Base-by-base conservation (phyloP, 106 monocot species). In the Platanthera zijinensis region DNA sequence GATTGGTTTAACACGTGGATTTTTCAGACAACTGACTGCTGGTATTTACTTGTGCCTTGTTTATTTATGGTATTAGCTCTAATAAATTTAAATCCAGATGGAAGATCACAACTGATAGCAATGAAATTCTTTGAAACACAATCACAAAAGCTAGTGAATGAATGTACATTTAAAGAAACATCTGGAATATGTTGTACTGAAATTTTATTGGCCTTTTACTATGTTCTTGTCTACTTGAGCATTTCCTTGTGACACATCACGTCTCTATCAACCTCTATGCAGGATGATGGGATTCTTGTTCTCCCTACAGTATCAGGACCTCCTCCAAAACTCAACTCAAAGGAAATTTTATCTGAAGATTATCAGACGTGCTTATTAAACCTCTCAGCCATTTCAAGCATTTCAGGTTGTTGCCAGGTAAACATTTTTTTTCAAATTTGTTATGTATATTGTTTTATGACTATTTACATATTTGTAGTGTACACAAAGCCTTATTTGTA, bases 331-430 rank as follows among this genome's bases (percentile, higher is more conserved):
- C 77, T 90, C 72, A 92, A 88, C 69, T 56, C 87, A 19, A 92
- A 85, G 72, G 94, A 99, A 71, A 71, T 87, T 50, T 67, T 83
- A 22, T 94, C 92, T 32, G 86, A 87, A 17, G 87, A 91, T 50
- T 92, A 88, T 82, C 90, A 63, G 56, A 72, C 22, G 50, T 71
- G 69, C 56, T 52, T 77, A 45, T 78, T 81, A 51, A 85, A 83
- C 85, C 84, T 95, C 19, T 80, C 90, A 28, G 75, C 94, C 78
- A 80, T 95, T 84, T 83, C 99, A 57, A 86, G 99, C 79, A 88
- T 99, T 90, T 99, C 94, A 68, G 99, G 99, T 73, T 99, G 99
- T 84, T 99, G 99, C 83, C 99, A 99, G 99, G 99, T 99, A 86
- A 72, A 18, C 13, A 7, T 51, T 72, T 51, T 51, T 11, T 48